These are phyloP conservation scores for Veloporphyrellus conicus DNA, from an alignment of 1,284 basidiomycete species.

Conservation along the genomic window DNA sequence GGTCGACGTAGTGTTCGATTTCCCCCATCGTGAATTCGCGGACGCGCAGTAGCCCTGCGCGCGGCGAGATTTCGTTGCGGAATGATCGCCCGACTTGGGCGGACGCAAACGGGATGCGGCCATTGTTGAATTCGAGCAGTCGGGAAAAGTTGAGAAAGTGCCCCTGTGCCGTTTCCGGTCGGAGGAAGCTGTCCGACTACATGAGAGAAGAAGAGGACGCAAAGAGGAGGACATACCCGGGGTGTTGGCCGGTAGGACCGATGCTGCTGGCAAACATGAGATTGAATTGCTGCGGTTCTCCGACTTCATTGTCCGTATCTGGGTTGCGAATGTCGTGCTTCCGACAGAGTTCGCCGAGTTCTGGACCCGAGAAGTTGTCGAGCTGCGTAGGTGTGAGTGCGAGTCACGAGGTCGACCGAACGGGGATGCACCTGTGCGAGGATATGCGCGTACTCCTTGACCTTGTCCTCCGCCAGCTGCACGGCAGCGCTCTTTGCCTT, in stretches of 20 bases:
- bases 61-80: slow-evolving; percentile 97
- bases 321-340: slow-evolving; percentile 86
- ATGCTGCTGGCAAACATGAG: slow-evolving; percentile 98
- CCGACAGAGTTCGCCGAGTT: slow-evolving; percentile 85
- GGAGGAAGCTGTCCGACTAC: slow-evolving; percentile 67
- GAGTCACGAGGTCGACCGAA: background rate
- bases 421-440: slow-evolving; percentile 72
- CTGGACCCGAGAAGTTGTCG: slow-evolving; percentile 90
- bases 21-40: slow-evolving; percentile 99
- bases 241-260: slow-evolving; percentile 95
- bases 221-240: slow-evolving; percentile 56
- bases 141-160: slow-evolving; percentile 99
- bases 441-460: slow-evolving; percentile 75
- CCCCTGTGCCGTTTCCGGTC: slow-evolving; percentile 97
- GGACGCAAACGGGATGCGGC: slow-evolving; percentile 92
- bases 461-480: slow-evolving; percentile 73
- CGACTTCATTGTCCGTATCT: slow-evolving; percentile 87
- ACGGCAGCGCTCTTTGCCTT: slow-evolving; percentile 72
- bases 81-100: slow-evolving; percentile 96
- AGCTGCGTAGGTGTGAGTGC: slow-evolving; percentile 51
- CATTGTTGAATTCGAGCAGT: slow-evolving; percentile 97
- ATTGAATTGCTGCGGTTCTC: slow-evolving; percentile 95
- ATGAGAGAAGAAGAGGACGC: background rate
- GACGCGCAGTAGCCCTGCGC: slow-evolving; percentile 92
- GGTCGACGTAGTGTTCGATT: slow-evolving; percentile 99